Base-by-base conservation (phyloP, 192 early-diverging fungal genomes). In the Phycomyces blakesleeanus region DNA sequence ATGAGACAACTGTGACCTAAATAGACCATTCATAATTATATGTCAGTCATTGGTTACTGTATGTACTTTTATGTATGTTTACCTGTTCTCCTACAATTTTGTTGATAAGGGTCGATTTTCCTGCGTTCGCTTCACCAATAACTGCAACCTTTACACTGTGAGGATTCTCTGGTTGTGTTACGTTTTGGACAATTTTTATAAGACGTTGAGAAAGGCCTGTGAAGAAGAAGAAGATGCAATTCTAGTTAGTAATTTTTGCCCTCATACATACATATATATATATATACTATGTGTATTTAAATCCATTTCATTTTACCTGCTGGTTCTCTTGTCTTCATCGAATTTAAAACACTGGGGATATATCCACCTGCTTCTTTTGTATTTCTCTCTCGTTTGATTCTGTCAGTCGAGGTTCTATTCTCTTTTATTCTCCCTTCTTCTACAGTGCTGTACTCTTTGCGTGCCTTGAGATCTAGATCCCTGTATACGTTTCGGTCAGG, bases 21-120 rank as follows among this genome's bases (percentile, higher is more conserved):
- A 68, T 25, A 6, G 51, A n/a, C n/a, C 50, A 54, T 59, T 21
- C 22, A 52, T 34, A 29, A 7, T 9, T 3, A 20, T 22, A 4
- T 51, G 53, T 52, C 20, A 58, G 18, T 12, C n/a, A 16, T 44
- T 44, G 7, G 20, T 2, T 34, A 11, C 40, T 54, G 1, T 53
- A 41, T 57, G 2, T 42, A 18, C 11, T 0, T 41, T 38, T 7
- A 39, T 14, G 22, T 34, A 50, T 42, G 7, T 7, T 55, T 68
- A 71, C 72, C 20, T 72, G 66, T 67, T 76, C 68, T 11, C 79
- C 84, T 4, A 85, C 72, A 10, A 91, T 68, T 27, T 78, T 72
- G 63, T 91, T 91, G n/a, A 91, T 69, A 54, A 91, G 66, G n/a
- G 89, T 91, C 1, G 89, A 91, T 63, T 91, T 91, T 29, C 89